These are phyloP conservation scores for Populus hybrid DNA, from an alignment of 441 rosid species.

Conservation along the genomic window DNA sequence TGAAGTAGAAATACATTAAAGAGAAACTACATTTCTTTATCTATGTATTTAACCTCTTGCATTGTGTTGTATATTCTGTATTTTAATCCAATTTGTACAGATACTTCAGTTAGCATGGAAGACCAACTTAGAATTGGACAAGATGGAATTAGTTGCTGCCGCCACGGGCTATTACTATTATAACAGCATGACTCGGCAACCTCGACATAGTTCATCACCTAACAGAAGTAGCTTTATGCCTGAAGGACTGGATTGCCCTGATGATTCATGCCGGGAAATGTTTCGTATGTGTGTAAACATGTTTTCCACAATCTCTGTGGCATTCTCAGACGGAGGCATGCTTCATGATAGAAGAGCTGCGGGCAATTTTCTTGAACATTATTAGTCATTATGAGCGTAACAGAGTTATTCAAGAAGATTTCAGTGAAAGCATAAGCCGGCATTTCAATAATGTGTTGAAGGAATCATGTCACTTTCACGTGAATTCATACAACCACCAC, in stretches of 20 bases:
- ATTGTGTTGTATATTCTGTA: conserved; percentile 29
- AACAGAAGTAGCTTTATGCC: conserved; percentile 50
- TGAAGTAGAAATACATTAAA: conserved; percentile 14
- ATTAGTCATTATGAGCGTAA: conserved; percentile 76
- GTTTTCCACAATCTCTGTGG: conserved; percentile 21
- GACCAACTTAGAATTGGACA: conserved; percentile 69
- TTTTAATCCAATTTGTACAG: conserved; percentile 47
- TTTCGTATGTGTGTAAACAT: too few relatives aligned
- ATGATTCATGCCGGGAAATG: too few relatives aligned
- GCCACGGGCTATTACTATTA: conserved; percentile 36
- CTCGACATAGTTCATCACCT: conserved; percentile 32
- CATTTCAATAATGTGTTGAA: conserved; percentile 77
- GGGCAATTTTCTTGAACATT: conserved; percentile 73
- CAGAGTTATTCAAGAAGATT: conserved; percentile 77
- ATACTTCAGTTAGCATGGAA: conserved; percentile 42
- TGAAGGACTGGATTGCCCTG: conserved; percentile 45
- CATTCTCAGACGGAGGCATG: conserved; percentile 51
- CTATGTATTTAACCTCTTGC: background rate
- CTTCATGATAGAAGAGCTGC: conserved; percentile 71
- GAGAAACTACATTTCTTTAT: conserved; percentile 1
- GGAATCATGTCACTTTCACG: conserved; percentile 76
- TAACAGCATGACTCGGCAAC: conserved; percentile 20
- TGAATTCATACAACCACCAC: conserved; percentile 51
- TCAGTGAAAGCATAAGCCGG: conserved; percentile 83
- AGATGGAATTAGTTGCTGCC: conserved; percentile 85